Base-by-base conservation (phyloP, 2,329 filamentous ascomycete genomes). In the Chaetomium olivaceum region DNA sequence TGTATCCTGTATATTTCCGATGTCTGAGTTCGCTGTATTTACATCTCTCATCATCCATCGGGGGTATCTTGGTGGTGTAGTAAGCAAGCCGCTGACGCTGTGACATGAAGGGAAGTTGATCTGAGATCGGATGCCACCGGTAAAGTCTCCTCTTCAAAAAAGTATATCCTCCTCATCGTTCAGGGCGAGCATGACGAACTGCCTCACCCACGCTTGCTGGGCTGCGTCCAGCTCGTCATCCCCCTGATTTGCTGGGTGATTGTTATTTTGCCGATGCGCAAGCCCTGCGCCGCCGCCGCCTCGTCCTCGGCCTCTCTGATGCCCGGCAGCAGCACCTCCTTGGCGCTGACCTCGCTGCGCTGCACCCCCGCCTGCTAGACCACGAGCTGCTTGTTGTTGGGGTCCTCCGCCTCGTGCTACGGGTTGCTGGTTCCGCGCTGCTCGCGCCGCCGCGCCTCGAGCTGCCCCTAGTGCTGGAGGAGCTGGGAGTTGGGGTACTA, bases 121-220 rank as follows among this genome's bases (percentile, higher is more conserved):
- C 31, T 5, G 31, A 48, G 8, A 12, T 23, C 46, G 46, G 12
- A 61, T 27, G 23, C 65, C 59, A 8, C 59, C 50, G 4, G 59
- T 62, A 59, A 80, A 81, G 58, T 82, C 80, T 58, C 82, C 81
- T 82, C 80, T 58, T 82, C 81, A 62, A 59, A 81, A 77, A 31
- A 79, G 65, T 19, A 77, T 71, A 71, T 85, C 80, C 73, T 86
- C 84, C 68, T 81, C 77, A 69, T 86, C 84, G 39, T 81, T 76
- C 61, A 86, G 76, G 3, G 84, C 84, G 70, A 85, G 79, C 73
- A 80, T 80, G 58, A 86, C 82, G 72, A 86, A 86, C 62, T 80
- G 79, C 57, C 83, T 79, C 54, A 86, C 77, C 84, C 84, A 86
- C 39, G 81, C 83, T 68, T 79, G 79, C 64, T 85, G 80, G 23